These are phyloP conservation scores for Agaricus subrufescens DNA, from an alignment of 768 basidiomycete species.

Conservation along the genomic window DNA sequence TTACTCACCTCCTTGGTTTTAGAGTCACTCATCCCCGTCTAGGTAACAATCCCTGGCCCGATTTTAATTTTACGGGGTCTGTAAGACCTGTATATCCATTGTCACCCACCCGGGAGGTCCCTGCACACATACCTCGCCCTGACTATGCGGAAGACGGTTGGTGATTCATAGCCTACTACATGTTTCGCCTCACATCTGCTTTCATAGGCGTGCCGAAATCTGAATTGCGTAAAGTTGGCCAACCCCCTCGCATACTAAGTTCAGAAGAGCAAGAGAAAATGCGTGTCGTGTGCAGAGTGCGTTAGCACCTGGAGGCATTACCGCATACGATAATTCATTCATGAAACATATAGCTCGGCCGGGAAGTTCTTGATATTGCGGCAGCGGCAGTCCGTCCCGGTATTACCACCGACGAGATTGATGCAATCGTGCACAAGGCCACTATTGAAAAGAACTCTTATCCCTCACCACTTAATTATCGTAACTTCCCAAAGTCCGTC, in stretches of 20 bases:
- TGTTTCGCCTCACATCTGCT: not conserved
- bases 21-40: not conserved
- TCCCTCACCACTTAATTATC: conserved; percentile 91
- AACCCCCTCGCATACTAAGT: conserved; percentile 61
- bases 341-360: conserved; percentile 51
- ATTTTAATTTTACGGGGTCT: conserved; percentile 73
- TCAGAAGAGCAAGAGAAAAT: conserved; percentile 84
- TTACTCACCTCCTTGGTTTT: too few relatives aligned
- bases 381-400: conserved; percentile 87
- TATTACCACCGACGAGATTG: conserved; percentile 92
- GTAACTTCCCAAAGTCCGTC: conserved; percentile 88
- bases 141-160: conserved; percentile 72
- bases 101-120: conserved; percentile 69
- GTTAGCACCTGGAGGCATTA: conserved; percentile 21
- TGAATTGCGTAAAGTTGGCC: conserved; percentile 54
- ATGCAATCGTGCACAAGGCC: conserved; percentile 90
- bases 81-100: conserved; percentile 87
- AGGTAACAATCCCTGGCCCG: conserved; percentile 81
- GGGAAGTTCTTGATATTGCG: conserved; percentile 92
- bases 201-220: conserved; percentile 51
- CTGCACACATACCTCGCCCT: conserved; percentile 78
- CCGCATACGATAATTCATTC: not conserved
- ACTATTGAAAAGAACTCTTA: conserved; percentile 88
- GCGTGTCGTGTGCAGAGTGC: conserved; percentile 78
- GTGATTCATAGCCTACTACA: conserved; percentile 8